Evolutionary conservation across 805 yeast species (phyloP).

Genomic region (Saturnispora diversa): DNA sequence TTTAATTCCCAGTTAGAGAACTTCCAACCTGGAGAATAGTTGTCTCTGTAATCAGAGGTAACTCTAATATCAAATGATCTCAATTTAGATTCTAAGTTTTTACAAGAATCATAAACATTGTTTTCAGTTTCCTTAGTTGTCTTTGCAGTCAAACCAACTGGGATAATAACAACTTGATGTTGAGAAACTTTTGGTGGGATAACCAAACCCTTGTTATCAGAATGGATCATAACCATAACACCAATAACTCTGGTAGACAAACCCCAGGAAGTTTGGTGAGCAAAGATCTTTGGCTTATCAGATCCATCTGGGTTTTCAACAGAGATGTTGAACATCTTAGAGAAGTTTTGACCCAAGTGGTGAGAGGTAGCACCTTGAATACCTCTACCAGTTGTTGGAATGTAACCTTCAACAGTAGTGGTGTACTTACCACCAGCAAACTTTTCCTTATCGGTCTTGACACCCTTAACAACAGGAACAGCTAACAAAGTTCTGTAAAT

Average conservation of each 20-base stretch:
- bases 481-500: slow-evolving; percentile 90
- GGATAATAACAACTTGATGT: slow-evolving; percentile 83
- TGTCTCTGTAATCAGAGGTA: slow-evolving; percentile 81
- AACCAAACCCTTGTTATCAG: slow-evolving; percentile 96
- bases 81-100: slow-evolving; percentile 57
- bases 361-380: slow-evolving; percentile 99
- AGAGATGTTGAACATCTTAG: slow-evolving; percentile 92
- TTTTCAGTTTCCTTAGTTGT: slow-evolving; percentile 69
- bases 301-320: slow-evolving; percentile 93
- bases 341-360: slow-evolving; percentile 95
- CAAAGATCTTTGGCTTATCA: slow-evolving; percentile 77
- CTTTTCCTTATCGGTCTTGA: slow-evolving; percentile 93
- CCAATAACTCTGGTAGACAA: slow-evolving; percentile 96
- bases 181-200: slow-evolving; percentile 96
- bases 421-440: slow-evolving; percentile 97
- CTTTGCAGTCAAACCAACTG: slow-evolving; percentile 90
- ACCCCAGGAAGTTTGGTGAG: slow-evolving; percentile 99
- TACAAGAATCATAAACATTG: slow-evolving; percentile 62
- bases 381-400: slow-evolving; percentile 98
- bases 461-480: slow-evolving; percentile 94
- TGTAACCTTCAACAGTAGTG: slow-evolving; percentile 93
- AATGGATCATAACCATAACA: slow-evolving; percentile 98
- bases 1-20: slow-evolving; percentile 94
- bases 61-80: slow-evolving; percentile 60
- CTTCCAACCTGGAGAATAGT: slow-evolving; percentile 98